Conservation (phyloP, 2,329 filamentous ascomycete genomes). For the Colletotrichum abscissum region DNA sequence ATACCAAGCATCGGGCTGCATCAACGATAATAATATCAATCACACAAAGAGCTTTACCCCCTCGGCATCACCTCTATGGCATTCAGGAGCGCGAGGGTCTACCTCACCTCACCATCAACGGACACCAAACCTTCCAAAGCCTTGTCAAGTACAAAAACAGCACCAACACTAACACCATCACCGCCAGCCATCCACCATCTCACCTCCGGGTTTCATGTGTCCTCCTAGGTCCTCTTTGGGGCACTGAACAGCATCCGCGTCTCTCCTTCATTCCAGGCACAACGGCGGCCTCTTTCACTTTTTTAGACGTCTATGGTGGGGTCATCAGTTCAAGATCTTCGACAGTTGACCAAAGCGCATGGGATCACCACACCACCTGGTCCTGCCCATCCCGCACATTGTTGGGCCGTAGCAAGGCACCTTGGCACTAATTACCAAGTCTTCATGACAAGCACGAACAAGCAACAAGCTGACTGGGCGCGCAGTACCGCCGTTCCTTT, state of each 20-base stretch:
- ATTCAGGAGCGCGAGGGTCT: neutral
- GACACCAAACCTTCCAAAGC: neutral
- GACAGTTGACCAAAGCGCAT: slow-evolving; percentile 17
- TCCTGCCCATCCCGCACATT: neutral
- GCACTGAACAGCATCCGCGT: slow-evolving; percentile 3
- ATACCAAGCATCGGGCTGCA: neutral
- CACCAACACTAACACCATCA: neutral
- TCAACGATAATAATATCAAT: neutral
- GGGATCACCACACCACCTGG: slow-evolving; percentile 28
- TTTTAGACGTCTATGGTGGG: slow-evolving; percentile 11
- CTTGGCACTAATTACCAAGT: neutral
- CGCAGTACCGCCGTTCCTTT: neutral
- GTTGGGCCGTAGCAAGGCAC: neutral
- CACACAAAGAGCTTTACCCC: neutral
- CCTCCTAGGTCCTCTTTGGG: neutral
- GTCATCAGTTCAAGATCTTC: slow-evolving; percentile 25
- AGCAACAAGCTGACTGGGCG: slow-evolving; percentile 14
- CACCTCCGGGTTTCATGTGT: slow-evolving; percentile 12
- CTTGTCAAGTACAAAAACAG: neutral
- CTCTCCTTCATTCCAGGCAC: neutral
- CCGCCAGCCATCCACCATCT: neutral
- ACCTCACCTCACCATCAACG: neutral
- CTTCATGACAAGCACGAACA: slow-evolving; percentile 4
- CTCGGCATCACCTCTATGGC: neutral
- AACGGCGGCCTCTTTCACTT: slow-evolving; percentile 16